Conservation (phyloP, 192 early-diverging fungal species). For the Linnemannia exigua region DNA sequence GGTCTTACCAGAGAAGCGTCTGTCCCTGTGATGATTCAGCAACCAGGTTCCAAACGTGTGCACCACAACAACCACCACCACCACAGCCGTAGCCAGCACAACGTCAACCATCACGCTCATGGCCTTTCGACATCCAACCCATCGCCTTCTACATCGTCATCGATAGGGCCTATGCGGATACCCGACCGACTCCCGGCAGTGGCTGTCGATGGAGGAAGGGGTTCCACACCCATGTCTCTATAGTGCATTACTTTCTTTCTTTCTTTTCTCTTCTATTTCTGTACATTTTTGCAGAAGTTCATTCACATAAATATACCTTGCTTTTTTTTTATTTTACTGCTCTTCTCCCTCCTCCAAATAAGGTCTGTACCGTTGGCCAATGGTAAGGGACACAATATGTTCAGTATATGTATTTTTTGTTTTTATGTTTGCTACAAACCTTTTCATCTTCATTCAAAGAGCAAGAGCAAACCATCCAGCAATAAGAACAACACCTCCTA, state of each 20-base stretch:
- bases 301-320: background rate
- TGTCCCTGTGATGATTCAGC: conserved; percentile 39
- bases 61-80: background rate
- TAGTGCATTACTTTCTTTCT: conserved; percentile 10
- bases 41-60: background rate
- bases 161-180: conserved; percentile 36
- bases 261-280: background rate
- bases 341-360: background rate
- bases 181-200: conserved; percentile 30
- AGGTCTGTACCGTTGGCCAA: background rate
- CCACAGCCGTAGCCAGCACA: too few species aligned
- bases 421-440: background rate
- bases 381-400: too few species aligned
- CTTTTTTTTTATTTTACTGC: too few species aligned
- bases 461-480: conserved; percentile 67
- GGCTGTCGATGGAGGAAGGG: conserved; percentile 43
- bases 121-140: conserved; percentile 28
- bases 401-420: background rate
- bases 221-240: conserved; percentile 32
- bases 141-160: conserved; percentile 13
- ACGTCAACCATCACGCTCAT: background rate
- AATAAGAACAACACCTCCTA: conserved; percentile 70
- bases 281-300: too few species aligned
- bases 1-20: conserved; percentile 25
- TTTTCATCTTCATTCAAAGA: background rate